A percentile compares a stretch with the other conserved stretches of the same genome.
phyloP scores from a whole-genome alignment of 345 rosid genomes.

The Murraya paniculata region DNA sequence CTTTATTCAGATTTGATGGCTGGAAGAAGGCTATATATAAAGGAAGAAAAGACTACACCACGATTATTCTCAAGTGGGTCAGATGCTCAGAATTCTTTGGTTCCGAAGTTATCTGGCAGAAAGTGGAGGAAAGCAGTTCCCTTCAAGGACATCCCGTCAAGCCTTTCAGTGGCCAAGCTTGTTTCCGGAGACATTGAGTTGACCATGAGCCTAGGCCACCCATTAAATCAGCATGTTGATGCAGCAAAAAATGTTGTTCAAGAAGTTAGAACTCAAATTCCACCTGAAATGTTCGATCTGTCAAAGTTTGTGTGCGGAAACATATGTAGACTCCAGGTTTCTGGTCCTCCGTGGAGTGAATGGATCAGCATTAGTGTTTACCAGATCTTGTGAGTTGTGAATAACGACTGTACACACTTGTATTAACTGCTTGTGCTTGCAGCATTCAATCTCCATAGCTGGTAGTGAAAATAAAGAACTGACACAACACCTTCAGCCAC shows the following conservation, averaged over 20 bases:
- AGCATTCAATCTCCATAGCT: no score
- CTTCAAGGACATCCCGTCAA: conserved; percentile 74
- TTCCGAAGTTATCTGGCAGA: conserved; percentile 51
- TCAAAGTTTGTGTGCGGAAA: conserved; percentile 82
- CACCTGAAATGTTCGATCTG: conserved; percentile 84
- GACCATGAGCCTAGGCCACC: conserved; percentile 42
- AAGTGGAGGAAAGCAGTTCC: conserved; percentile 78
- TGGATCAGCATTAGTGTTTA: conserved; percentile 80
- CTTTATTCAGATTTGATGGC: conserved; percentile 51
- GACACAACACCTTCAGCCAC: not conserved
- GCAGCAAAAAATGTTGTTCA: conserved; percentile 48
- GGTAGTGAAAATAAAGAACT: not conserved
- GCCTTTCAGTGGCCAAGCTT: conserved; percentile 83
- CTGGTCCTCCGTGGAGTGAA: conserved; percentile 75
- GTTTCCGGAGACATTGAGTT: conserved; percentile 54
- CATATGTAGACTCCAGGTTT: conserved; percentile 70
- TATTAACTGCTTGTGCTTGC: not conserved
- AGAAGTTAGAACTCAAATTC: conserved; percentile 70
- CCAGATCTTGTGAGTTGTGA: conserved; percentile 41
- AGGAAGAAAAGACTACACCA: conserved; percentile 51
- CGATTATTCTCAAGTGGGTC: conserved; percentile 48
- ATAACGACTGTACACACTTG: conserved; percentile 1
- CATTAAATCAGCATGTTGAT: conserved; percentile 38
- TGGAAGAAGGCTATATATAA: conserved; percentile 71
- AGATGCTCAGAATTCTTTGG: conserved; percentile 40